Evolutionary conservation across 352 stramenopile genomes (phyloP).

Genomic region (Globisporangium irregulare): DNA sequence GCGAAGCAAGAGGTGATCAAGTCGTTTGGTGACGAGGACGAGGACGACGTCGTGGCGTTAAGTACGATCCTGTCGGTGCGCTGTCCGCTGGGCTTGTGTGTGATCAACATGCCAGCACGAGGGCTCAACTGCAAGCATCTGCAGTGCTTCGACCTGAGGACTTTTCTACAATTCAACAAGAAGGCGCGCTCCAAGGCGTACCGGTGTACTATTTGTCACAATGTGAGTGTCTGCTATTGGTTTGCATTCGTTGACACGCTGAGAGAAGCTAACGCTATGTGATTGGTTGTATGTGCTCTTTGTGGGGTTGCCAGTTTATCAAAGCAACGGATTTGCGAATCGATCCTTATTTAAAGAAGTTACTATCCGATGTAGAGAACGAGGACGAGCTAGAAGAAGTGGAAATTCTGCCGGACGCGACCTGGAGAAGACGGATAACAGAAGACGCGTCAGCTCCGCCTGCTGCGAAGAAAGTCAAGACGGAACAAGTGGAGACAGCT

Average conservation of each 20-base stretch:
- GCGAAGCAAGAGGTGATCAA: conserved; percentile 76
- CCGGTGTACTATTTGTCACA: conserved; percentile 90
- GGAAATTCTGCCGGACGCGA: conserved; percentile 85
- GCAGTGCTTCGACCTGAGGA: conserved; percentile 95
- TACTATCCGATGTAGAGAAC: conserved; percentile 80
- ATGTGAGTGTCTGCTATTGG: conserved; percentile 38
- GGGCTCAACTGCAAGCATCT: conserved; percentile 91
- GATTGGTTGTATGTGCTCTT: conserved; percentile 7
- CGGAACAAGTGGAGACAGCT: conserved; percentile 26
- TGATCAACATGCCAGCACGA: conserved; percentile 88
- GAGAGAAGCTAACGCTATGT: conserved; percentile 2
- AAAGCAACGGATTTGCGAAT: conserved; percentile 84
- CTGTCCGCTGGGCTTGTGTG: conserved; percentile 80
- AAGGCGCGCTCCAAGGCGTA: conserved; percentile 85
- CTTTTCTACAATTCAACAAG: conserved; percentile 91
- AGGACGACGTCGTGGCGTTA: conserved; percentile 82
- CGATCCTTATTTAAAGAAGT: conserved; percentile 87
- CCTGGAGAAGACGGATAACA: conserved; percentile 63
- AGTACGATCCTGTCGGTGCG: conserved; percentile 89
- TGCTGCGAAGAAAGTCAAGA: conserved; percentile 58
- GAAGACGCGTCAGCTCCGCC: conserved; percentile 42
- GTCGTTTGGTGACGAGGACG: conserved; percentile 74
- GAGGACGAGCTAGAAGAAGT: conserved; percentile 89
- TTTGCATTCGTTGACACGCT: not conserved
- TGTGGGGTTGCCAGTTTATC: conserved; percentile 65